phyloP scores from a whole-genome alignment of 2,329 filamentous ascomycete species.

The Penicillium sclerotiorum region DNA sequence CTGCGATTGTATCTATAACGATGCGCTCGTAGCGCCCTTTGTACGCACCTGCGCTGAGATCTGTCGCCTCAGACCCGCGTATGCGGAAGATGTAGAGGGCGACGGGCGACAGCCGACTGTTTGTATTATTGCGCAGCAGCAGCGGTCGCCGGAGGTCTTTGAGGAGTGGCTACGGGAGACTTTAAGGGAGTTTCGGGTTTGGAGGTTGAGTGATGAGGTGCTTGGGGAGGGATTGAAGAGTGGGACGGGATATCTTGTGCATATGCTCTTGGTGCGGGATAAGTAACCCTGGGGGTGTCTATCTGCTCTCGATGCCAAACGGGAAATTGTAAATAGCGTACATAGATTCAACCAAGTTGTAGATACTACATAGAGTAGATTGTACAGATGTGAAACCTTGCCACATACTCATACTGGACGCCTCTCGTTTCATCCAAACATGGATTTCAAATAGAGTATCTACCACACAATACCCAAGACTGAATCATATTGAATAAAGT shows the following conservation, averaged over 20 bases:
- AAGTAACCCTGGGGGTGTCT: not conserved
- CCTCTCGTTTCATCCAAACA: no score
- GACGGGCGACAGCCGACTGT: slow-evolving; percentile 55
- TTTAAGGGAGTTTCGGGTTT: slow-evolving; percentile 67
- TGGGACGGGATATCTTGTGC: slow-evolving; percentile 77
- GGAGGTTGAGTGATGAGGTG: slow-evolving; percentile 70
- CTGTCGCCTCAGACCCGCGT: slow-evolving; percentile 60
- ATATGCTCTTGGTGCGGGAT: slow-evolving; percentile 67
- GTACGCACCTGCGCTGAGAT: slow-evolving; percentile 78
- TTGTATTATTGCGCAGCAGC: slow-evolving; percentile 84
- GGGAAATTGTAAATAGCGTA: not conserved
- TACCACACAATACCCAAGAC: not conserved
- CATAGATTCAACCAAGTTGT: not conserved
- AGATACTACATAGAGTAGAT: not conserved
- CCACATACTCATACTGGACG: no score
- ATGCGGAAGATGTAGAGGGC: slow-evolving; percentile 3
- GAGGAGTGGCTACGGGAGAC: slow-evolving; percentile 77
- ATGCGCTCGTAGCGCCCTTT: slow-evolving; percentile 77
- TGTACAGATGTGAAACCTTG: no score
- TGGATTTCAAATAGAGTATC: no score
- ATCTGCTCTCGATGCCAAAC: no score
- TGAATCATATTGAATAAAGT: not conserved
- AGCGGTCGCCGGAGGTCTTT: slow-evolving; percentile 83
- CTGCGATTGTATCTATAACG: slow-evolving; percentile 96
- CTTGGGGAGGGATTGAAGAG: slow-evolving; percentile 63